phyloP scores from a whole-genome alignment of 75 land plant genomes.

The Sequoiadendron giganteum region DNA sequence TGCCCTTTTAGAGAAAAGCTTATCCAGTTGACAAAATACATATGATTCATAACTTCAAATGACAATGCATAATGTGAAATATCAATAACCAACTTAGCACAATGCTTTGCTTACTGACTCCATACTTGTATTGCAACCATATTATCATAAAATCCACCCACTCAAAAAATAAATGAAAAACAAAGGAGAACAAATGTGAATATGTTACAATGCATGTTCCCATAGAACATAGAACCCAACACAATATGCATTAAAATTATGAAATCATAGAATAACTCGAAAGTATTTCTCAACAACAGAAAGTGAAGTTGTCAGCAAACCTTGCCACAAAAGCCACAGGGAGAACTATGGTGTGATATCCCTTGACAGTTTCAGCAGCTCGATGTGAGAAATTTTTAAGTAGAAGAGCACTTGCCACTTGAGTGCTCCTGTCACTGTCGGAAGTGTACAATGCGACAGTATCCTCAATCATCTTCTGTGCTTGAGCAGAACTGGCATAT shows the following conservation, averaged over 20 bases:
- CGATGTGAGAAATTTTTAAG: conserved; percentile 60
- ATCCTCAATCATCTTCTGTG: conserved; percentile 73
- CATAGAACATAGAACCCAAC: not conserved
- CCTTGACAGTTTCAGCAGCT: conserved; percentile 72
- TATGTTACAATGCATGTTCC: not conserved
- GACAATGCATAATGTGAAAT: not conserved
- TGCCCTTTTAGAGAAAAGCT: not conserved
- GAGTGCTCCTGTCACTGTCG: conserved; percentile 57
- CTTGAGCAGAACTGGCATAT: conserved; percentile 57
- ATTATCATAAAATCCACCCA: not conserved
- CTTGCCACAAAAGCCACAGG: conserved; percentile 83
- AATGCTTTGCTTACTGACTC: not conserved
- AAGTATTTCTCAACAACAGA: not conserved
- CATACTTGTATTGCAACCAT: not conserved
- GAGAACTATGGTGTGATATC: conserved; percentile 62
- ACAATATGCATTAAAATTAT: not conserved
- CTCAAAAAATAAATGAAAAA: not conserved
- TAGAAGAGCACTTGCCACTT: conserved; percentile 76
- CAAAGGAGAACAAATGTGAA: not conserved
- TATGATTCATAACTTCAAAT: not conserved
- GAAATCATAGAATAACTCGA: not conserved
- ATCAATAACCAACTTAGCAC: not conserved
- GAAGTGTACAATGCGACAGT: conserved; percentile 59
- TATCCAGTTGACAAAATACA: not conserved
- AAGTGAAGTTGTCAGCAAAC: conserved; percentile 23